phyloP scores from a whole-genome alignment of 352 stramenopile genomes.

The Phytophthora chlamydospora region DNA sequence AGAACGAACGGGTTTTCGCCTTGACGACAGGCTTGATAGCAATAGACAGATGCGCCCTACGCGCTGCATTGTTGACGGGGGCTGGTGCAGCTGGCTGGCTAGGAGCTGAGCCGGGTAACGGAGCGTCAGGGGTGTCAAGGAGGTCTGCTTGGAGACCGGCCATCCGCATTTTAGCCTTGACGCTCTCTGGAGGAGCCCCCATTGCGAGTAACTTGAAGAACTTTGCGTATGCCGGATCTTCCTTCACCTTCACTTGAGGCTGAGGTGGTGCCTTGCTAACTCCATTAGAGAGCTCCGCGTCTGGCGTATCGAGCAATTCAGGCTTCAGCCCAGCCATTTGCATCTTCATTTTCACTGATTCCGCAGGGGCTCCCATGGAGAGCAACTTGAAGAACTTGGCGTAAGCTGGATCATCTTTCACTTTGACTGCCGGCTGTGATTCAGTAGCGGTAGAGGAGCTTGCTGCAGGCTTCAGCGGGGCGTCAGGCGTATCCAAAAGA shows the following conservation, averaged over 20 bases:
- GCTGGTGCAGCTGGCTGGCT: slow-evolving; percentile 12
- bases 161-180: slow-evolving; percentile 78
- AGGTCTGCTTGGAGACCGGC: slow-evolving; percentile 59
- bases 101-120: slow-evolving; percentile 29
- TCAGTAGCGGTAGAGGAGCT: not conserved
- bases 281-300: slow-evolving; percentile 40
- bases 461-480: slow-evolving; percentile 25
- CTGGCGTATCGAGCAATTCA: slow-evolving; percentile 76
- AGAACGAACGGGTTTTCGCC: slow-evolving; percentile 68
- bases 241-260: slow-evolving; percentile 55
- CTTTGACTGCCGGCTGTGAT: slow-evolving; percentile 37
- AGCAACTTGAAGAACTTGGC: slow-evolving; percentile 82
- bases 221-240: slow-evolving; percentile 70
- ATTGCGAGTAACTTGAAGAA: slow-evolving; percentile 80
- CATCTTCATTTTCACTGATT: slow-evolving; percentile 71
- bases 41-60: slow-evolving; percentile 59
- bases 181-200: slow-evolving; percentile 55
- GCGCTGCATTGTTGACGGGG: slow-evolving; percentile 20
- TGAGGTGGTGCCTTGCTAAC: slow-evolving; percentile 1
- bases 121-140: slow-evolving; percentile 64
- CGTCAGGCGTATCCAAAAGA: slow-evolving; percentile 64
- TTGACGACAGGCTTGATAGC: slow-evolving; percentile 70
- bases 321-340: slow-evolving; percentile 62
- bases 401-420: slow-evolving; percentile 73
- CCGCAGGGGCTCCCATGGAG: slow-evolving; percentile 57